Conservation (phyloP, 2,329 filamentous ascomycete species). For the Aspergillus sclerotialis region DNA sequence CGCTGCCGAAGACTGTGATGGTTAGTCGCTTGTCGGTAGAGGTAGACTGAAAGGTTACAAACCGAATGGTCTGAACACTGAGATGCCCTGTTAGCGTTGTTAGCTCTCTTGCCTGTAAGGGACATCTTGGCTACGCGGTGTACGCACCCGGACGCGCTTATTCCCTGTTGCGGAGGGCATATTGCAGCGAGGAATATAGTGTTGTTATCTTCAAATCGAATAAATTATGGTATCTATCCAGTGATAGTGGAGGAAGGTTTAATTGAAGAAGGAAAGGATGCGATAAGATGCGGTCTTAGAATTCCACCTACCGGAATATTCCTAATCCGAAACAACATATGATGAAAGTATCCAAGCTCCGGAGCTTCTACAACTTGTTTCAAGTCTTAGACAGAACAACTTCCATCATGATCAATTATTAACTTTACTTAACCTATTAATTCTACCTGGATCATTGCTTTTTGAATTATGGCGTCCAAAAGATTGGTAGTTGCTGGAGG, state of each 20-base stretch:
- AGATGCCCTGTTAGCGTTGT: constrained; percentile 31
- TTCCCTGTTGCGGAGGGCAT: constrained; percentile 50
- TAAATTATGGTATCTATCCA: not conserved
- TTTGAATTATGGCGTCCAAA: constrained; percentile 53
- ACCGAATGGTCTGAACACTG: constrained; percentile 43
- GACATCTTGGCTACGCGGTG: not conserved
- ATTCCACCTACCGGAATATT: too few species aligned
- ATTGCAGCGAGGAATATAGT: constrained; percentile 3
- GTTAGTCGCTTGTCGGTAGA: constrained; percentile 1
- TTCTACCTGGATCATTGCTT: constrained; percentile 7
- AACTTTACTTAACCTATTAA: not conserved
- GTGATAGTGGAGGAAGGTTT: not conserved
- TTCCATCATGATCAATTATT: constrained; percentile 7
- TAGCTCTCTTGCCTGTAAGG: constrained; percentile 9
- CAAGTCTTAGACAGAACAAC: not conserved
- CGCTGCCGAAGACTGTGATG: constrained; percentile 64
- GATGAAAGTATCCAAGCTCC: not conserved
- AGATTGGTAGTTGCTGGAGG: constrained; percentile 86
- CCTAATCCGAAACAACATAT: too few species aligned
- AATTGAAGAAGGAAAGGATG: not conserved
- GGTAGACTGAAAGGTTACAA: constrained; percentile 1
- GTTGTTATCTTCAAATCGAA: not conserved
- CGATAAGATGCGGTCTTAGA: too few species aligned
- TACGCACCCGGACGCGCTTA: constrained; percentile 46
- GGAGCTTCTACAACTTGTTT: not conserved